Percentiles rank a stretch among this genome's conserved stretches.
These are phyloP conservation scores for Penicillium desertorum DNA, from an alignment of 495 filamentous ascomycete species.

Conservation along the genomic window DNA sequence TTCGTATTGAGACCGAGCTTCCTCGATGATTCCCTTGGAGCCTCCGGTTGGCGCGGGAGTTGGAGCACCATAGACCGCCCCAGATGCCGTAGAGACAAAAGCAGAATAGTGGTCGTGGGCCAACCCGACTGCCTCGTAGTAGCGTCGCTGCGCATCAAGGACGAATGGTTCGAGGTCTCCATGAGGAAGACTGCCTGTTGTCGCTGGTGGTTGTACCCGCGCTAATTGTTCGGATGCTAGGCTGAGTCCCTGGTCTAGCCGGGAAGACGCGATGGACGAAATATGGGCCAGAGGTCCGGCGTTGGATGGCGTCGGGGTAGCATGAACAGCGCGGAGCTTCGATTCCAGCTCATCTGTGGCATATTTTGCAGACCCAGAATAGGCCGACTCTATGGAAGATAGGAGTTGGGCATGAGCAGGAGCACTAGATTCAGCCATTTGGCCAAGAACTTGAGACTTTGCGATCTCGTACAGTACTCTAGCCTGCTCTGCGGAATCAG, in stretches of 20 bases:
- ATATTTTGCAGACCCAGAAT: slow-evolving; percentile 62
- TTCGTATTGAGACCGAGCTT: slow-evolving; percentile 50
- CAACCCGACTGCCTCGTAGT: slow-evolving; percentile 73
- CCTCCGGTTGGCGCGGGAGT: slow-evolving; percentile 38
- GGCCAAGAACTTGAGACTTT: slow-evolving; percentile 60
- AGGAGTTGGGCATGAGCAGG: slow-evolving; percentile 61
- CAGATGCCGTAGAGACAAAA: slow-evolving; percentile 67
- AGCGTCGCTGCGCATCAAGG: slow-evolving; percentile 64
- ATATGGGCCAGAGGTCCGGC: slow-evolving; percentile 56
- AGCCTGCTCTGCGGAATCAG: slow-evolving; percentile 58
- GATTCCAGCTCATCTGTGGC: slow-evolving; percentile 57
- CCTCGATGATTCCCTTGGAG: slow-evolving; percentile 41
- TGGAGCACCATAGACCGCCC: slow-evolving; percentile 52
- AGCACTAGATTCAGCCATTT: slow-evolving; percentile 66
- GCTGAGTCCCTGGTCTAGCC: slow-evolving; percentile 61
- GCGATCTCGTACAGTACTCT: slow-evolving; percentile 64
- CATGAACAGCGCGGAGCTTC: slow-evolving; percentile 16
- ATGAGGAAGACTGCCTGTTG: slow-evolving; percentile 53
- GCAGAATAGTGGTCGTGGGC: slow-evolving; percentile 76
- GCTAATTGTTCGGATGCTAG: slow-evolving; percentile 65
- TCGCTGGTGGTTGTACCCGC: slow-evolving; percentile 56
- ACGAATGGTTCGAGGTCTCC: slow-evolving; percentile 53
- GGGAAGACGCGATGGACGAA: slow-evolving; percentile 63
- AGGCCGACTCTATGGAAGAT: slow-evolving; percentile 65
- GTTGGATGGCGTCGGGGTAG: slow-evolving; percentile 40